A percentile compares a stretch with the other conserved stretches of the same genome.
Conservation (phyloP, 169 alveolate genomes). For the Plasmodium vivax region DNA sequence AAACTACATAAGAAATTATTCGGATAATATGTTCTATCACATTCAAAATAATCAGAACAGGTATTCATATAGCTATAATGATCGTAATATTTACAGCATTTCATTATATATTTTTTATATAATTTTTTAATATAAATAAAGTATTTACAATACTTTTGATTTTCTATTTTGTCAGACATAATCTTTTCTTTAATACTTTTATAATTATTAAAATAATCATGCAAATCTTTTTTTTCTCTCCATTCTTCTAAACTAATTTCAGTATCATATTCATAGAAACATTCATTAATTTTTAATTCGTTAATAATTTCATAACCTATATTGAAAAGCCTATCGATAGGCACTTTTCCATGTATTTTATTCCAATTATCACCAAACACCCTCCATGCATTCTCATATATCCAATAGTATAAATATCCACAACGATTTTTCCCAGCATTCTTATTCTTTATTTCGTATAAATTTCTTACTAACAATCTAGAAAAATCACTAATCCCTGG, state of each 20-base stretch:
- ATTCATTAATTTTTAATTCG: not conserved
- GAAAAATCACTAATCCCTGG: not conserved
- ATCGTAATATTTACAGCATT: no score
- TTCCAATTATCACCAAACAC: not conserved
- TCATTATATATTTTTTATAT: not conserved
- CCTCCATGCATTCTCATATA: no score
- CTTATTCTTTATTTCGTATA: not conserved
- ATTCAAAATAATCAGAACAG: no score
- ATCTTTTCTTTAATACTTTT: not conserved
- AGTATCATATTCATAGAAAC: not conserved
- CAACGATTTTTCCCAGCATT: not conserved
- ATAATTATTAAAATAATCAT: not conserved
- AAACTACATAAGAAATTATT: no score
- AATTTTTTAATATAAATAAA: not conserved
- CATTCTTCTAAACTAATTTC: no score
- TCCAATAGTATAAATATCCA: not conserved
- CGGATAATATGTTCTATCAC: no score
- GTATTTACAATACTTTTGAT: not conserved
- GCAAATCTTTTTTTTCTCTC: no score
- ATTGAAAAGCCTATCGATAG: not conserved
- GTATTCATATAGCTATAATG: no score
- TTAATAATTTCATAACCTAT: not conserved
- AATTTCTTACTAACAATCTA: not conserved
- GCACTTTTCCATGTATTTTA: not conserved
- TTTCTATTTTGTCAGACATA: not conserved